Evolutionary conservation across 495 filamentous ascomycete genomes (phyloP).

Genomic region (Annulohypoxylon moriforme): DNA sequence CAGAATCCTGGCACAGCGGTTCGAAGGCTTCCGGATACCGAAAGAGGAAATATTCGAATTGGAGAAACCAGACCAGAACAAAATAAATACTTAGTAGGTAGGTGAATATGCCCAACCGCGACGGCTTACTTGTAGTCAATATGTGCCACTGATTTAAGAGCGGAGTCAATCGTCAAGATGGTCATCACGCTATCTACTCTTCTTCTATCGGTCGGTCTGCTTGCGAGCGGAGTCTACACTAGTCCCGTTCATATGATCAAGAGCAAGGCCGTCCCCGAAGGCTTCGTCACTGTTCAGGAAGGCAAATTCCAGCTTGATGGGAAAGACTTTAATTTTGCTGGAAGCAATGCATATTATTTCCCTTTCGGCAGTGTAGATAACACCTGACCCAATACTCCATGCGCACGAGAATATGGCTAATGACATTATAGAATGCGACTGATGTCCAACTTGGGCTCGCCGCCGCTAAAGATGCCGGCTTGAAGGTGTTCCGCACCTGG

Average conservation of each 20-base stretch:
- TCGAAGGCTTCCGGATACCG: conserved; percentile 26
- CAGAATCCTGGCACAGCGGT: conserved; percentile 30
- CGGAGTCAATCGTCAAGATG: conserved; percentile 18
- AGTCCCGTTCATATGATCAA: background rate
- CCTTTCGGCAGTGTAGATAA: conserved; percentile 63
- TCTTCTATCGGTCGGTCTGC: conserved; percentile 31
- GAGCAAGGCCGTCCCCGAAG: conserved; percentile 34
- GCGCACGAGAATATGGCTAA: background rate
- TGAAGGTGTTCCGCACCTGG: conserved; percentile 72
- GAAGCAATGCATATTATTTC: conserved; percentile 80
- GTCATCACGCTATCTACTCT: conserved; percentile 20
- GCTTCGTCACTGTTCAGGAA: conserved; percentile 63
- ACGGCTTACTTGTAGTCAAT: background rate
- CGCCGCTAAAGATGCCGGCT: conserved; percentile 63
- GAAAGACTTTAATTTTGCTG: conserved; percentile 72
- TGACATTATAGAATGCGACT: conserved; percentile 54
- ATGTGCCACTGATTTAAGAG: background rate
- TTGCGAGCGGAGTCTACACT: conserved; percentile 13
- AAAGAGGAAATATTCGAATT: conserved; percentile 32
- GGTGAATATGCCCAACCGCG: background rate
- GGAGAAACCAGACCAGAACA: conserved; percentile 12
- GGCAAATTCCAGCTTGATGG: conserved; percentile 72
- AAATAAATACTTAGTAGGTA: conserved; percentile 31
- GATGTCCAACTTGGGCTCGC: conserved; percentile 71
- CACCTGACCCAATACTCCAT: background rate